Percentiles rank a stretch among this genome's conserved stretches.
These are phyloP conservation scores for Podosphaera xanthii DNA, from an alignment of 2,329 filamentous ascomycete species.

Conservation along the genomic window DNA sequence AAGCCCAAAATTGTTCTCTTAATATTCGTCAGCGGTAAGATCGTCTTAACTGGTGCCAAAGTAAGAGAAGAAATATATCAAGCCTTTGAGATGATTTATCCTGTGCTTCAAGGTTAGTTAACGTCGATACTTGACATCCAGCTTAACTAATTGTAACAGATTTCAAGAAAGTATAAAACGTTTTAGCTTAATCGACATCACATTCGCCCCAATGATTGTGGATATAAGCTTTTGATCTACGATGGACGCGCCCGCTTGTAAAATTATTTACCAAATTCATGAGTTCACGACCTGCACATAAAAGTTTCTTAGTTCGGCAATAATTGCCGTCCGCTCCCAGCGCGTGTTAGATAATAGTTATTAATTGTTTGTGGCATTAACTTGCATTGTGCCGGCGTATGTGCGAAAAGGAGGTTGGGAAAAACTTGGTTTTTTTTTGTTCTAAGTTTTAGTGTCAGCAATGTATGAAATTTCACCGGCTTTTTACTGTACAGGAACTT, in stretches of 20 bases:
- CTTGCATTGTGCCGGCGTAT: too few species aligned
- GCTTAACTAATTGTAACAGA: constrained; percentile 9
- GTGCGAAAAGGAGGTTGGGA: too few species aligned
- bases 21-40: constrained; percentile 97
- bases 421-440: too few species aligned
- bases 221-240: too few species aligned
- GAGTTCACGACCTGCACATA: not conserved
- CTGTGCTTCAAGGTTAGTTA: constrained; percentile 59
- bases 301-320: too few species aligned
- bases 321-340: too few species aligned
- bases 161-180: constrained; percentile 18
- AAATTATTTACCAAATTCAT: not conserved
- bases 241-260: not conserved
- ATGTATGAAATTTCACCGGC: too few species aligned
- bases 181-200: not conserved
- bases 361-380: too few species aligned
- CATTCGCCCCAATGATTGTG: too few species aligned
- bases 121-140: not conserved
- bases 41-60: constrained; percentile 91
- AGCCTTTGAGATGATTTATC: constrained; percentile 92
- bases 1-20: constrained; percentile 97
- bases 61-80: constrained; percentile 96
- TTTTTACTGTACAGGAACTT: too few species aligned
- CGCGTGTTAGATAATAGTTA: too few species aligned
- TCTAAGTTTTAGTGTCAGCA: too few species aligned